phyloP scores from a whole-genome alignment of 495 filamentous ascomycete genomes.

The Pyrenula massariospora region DNA sequence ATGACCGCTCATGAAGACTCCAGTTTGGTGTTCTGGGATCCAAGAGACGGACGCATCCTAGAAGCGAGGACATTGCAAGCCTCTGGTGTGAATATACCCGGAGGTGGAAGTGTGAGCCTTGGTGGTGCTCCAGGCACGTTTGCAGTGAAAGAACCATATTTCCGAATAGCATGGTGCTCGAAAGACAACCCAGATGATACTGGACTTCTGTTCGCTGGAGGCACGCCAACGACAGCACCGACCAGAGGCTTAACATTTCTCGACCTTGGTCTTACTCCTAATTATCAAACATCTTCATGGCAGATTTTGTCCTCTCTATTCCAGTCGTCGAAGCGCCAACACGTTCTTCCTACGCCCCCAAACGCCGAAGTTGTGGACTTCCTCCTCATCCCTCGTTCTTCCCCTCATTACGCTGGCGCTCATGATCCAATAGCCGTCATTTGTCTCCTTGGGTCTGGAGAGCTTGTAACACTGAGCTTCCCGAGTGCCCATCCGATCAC shows the following conservation, averaged over 20 bases:
- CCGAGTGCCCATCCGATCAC: slow-evolving; percentile 82
- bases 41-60: slow-evolving; percentile 77
- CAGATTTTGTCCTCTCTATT: slow-evolving; percentile 68
- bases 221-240: slow-evolving; percentile 46
- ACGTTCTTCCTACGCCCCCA: slow-evolving; percentile 65
- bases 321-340: slow-evolving; percentile 52
- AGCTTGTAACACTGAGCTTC: slow-evolving; percentile 79
- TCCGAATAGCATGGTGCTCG: slow-evolving; percentile 77
- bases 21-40: slow-evolving; percentile 87
- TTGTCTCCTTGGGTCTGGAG: slow-evolving; percentile 69
- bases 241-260: slow-evolving; percentile 74
- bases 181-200: slow-evolving; percentile 90
- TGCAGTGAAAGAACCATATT: slow-evolving; percentile 57
- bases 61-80: slow-evolving; percentile 71
- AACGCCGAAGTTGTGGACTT: slow-evolving; percentile 72
- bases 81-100: slow-evolving; percentile 54
- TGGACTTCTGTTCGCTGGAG: slow-evolving; percentile 76
- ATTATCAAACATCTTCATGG: slow-evolving; percentile 84
- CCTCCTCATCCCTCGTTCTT: slow-evolving; percentile 65
- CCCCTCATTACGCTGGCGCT: slow-evolving; percentile 74
- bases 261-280: slow-evolving; percentile 79
- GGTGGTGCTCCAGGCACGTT: slow-evolving; percentile 27
- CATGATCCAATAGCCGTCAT: slow-evolving; percentile 84
- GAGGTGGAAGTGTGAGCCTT: slow-evolving; percentile 28
- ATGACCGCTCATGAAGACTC: slow-evolving; percentile 82